Evolutionary conservation across 371 early-diverging fungal genomes (phyloP).

Genomic region (Conidiobolus incongruus): DNA sequence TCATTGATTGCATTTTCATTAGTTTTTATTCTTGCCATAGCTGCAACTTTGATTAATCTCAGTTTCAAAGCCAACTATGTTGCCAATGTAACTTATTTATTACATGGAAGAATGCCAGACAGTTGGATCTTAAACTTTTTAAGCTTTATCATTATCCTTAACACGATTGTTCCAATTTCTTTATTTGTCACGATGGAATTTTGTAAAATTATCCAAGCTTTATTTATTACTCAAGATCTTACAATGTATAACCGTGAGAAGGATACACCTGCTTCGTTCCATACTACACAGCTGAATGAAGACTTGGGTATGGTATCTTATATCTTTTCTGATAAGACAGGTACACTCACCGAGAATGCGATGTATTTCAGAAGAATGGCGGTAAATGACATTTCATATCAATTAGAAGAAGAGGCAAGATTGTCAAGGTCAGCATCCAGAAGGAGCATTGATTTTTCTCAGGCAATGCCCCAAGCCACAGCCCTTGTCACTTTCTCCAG

Average conservation of each 20-base stretch:
- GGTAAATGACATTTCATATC: too few relatives aligned
- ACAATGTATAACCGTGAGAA: slow-evolving; percentile 55
- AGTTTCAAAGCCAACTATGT: slow-evolving; percentile 4
- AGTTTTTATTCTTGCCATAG: slow-evolving; percentile 20
- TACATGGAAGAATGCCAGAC: too few relatives aligned
- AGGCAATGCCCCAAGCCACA: too few relatives aligned
- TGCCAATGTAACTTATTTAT: too few relatives aligned
- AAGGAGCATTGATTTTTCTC: too few relatives aligned
- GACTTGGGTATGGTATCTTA: slow-evolving; percentile 89
- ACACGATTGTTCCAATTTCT: slow-evolving; percentile 59
- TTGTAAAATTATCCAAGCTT: slow-evolving; percentile 38
- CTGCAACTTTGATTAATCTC: slow-evolving; percentile 15
- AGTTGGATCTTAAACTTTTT: slow-evolving; percentile 21
- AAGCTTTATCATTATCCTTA: slow-evolving; percentile 51
- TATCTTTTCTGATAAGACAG: slow-evolving; percentile 92
- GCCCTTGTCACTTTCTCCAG: too few relatives aligned
- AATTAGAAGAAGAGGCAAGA: too few relatives aligned
- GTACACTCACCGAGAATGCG: slow-evolving; percentile 57
- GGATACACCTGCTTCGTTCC: slow-evolving; percentile 49
- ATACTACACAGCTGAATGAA: slow-evolving; percentile 69
- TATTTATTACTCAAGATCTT: slow-evolving; percentile 48
- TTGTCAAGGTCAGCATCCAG: too few relatives aligned
- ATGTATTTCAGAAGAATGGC: slow-evolving; percentile 51
- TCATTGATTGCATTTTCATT: slow-evolving; percentile 33
- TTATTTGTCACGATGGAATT: slow-evolving; percentile 46